A percentile compares a stretch with the other conserved stretches of the same genome.
phyloP scores from a whole-genome alignment of 1,139 yeast species.

The Lodderomyces margitis region DNA sequence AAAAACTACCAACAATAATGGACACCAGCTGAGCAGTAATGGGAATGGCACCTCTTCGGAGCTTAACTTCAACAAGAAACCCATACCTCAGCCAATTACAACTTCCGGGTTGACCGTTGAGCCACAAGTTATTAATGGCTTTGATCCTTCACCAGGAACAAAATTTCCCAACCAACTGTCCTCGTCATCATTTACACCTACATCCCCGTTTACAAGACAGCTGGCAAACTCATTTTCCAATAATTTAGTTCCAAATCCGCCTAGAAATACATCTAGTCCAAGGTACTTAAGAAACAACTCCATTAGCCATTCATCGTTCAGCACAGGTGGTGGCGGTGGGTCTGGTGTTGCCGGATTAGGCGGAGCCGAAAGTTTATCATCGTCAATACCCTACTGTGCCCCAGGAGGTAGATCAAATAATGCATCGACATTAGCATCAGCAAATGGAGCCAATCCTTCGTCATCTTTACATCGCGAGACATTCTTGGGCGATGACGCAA shows the following conservation, averaged over 20 bases:
- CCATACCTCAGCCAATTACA: constrained; percentile 7
- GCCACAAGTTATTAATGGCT: constrained; percentile 20
- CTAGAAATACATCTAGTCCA: constrained; percentile 28
- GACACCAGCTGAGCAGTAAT: neutral
- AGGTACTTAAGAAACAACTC: constrained; percentile 45
- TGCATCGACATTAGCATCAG: constrained; percentile 17
- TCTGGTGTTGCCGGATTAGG: constrained; percentile 22
- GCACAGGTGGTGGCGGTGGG: constrained; percentile 26
- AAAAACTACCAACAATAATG: constrained; percentile 1
- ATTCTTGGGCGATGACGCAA: neutral
- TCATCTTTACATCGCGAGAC: constrained; percentile 5
- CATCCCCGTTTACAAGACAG: constrained; percentile 16
- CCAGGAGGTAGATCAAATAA: constrained; percentile 52
- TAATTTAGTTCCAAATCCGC: constrained; percentile 11
- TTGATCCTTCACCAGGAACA: constrained; percentile 18
- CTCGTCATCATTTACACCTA: constrained; percentile 17
- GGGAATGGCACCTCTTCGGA: neutral
- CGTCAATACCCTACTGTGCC: constrained; percentile 69
- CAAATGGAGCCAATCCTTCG: constrained; percentile 3
- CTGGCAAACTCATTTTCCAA: constrained; percentile 13
- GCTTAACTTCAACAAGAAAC: constrained; percentile 5
- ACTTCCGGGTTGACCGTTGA: constrained; percentile 4
- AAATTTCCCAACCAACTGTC: constrained; percentile 4
- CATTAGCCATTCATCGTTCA: constrained; percentile 41
- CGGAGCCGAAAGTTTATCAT: constrained; percentile 46